Base-by-base conservation (phyloP, 179 eudicot genomes). In the Gypsophila paniculata region DNA sequence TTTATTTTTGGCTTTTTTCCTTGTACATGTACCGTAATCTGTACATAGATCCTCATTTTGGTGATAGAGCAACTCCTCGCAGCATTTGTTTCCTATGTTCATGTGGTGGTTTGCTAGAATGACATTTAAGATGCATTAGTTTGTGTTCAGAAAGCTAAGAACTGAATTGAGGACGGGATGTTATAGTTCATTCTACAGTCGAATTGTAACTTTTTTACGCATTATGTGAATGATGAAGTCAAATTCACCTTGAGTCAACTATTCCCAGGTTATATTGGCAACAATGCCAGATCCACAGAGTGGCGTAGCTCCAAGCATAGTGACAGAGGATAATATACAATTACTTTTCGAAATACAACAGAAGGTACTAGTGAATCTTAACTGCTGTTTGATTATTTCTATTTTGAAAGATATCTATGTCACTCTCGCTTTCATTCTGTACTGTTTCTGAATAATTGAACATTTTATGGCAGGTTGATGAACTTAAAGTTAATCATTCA, bases 261-360 rank as follows among this genome's bases (percentile, higher is more conserved):
- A 9, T 75, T 80, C 73, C 67, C 88, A 94, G 99, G 89, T 94
- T 74, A 84, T 94, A 73, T 74, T 94, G 76, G 91, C 89, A 63
- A 94, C 96, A 74, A 84, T 62, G 68, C 87, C 95, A 61, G 84
- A 84, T 74, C 76, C 81, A 39, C 68, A 19, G 60, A 73, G 76
- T 74, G 89, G 90, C 58, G 85, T 84, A 48, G 46, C 89, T 60
- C 89, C 99, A 68, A 85, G 87, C 78, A 94, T 94, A 76, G 84
- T 94, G 53, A 90, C 96, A 13, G 91, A 91, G 60, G 84, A 85
- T 75, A 94, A 91, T 76, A 88, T 94, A 72, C 90, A 86, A 68
- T 79, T 94, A 79, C 92, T 94, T 53, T 94, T 94, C 78, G 91
- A 87, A 61, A 79, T 94, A 72, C 99, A 94, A 72, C 87, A 87